Evolutionary conservation across 2,329 filamentous ascomycete species (phyloP).

Genomic region (Aspergillus vadensis): DNA sequence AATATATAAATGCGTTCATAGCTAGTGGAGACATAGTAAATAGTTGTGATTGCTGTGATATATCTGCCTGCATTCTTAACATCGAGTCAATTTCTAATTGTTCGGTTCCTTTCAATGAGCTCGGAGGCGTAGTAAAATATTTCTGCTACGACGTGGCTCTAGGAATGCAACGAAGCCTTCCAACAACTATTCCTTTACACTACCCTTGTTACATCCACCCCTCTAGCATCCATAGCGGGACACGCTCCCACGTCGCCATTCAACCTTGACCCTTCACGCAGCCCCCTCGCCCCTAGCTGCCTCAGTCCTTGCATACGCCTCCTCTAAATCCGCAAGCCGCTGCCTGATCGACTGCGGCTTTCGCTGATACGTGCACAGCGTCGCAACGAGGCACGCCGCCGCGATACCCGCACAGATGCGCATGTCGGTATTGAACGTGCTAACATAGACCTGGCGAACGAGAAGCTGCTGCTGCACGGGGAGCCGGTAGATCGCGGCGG

Average conservation of each 20-base stretch:
- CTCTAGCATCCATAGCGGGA: not conserved
- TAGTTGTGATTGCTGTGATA: no score
- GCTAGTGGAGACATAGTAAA: no score
- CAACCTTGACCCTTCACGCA: not conserved
- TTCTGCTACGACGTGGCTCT: no score
- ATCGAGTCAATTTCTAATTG: no score
- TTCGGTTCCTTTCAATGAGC: no score
- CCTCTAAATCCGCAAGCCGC: slow-evolving; percentile 8
- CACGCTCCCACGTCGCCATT: not conserved
- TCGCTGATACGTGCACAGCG: slow-evolving; percentile 8
- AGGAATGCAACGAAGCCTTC: no score
- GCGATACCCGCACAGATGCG: slow-evolving; percentile 5
- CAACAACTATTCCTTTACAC: no score
- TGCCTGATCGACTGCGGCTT: slow-evolving; percentile 9
- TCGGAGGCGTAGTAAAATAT: no score
- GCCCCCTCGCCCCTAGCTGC: not conserved
- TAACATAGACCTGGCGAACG: slow-evolving; percentile 3
- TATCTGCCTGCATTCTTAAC: no score
- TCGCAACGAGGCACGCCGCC: not conserved
- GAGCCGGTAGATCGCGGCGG: not conserved
- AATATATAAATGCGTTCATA: no score
- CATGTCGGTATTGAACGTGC: slow-evolving; percentile 5
- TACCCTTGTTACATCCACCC: not conserved
- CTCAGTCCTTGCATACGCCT: slow-evolving; percentile 1
- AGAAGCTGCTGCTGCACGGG: slow-evolving; percentile 1